Evolutionary conservation across 2,329 filamentous ascomycete genomes (phyloP), one percentile per base, ranked within the genome.

Genomic region (Paraphoma chrysanthemicola): DNA sequence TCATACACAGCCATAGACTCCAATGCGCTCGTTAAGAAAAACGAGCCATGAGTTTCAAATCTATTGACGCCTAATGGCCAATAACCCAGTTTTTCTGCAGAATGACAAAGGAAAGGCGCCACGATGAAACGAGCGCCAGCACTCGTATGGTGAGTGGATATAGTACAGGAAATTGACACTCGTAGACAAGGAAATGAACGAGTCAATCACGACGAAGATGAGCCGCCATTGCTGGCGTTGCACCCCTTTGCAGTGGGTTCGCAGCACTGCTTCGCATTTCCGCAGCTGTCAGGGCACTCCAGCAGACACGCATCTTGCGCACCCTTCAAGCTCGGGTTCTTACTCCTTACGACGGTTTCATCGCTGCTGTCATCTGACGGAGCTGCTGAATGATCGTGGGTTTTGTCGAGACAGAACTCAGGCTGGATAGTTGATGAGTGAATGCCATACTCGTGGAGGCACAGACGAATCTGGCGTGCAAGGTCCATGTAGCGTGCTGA

Each of bases 371-470:
- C 71, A 52, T 72, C 70, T 46, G 58, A 68, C n/a, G 63, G 68
- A 51, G 54, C 67, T 17, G 69, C 70, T 3, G 75, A 70, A 59
- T 82, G 80, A 56, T 79, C 77, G 60, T 81, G 78, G 16, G 74
- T 75, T 6, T 73, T 70, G 54, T 82, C 75, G 23, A 81, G 73
- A 64, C 79, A 80, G 71, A 82, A 99, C 77, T 99, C 95, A 6
- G 95, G 95, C 78, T 99, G 95, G 67, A 99, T 98, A 11, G 95
- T 99, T 36, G 93, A 94, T 38, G 91, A 96, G 80, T 99, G 95
- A 63, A 99, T 98, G 53, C 95, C 94, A 68, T 96, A 97, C 36
- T 88, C 93, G 77, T 99, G 95, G 3, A 99, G 87, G 70, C 95
- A 99, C 70, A 89, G 89, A 46, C 93, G 86, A 16, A 96, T 91